These are phyloP conservation scores for Backusella liffmaniae DNA, from an alignment of 192 early-diverging fungal genomes.

Conservation along the genomic window DNA sequence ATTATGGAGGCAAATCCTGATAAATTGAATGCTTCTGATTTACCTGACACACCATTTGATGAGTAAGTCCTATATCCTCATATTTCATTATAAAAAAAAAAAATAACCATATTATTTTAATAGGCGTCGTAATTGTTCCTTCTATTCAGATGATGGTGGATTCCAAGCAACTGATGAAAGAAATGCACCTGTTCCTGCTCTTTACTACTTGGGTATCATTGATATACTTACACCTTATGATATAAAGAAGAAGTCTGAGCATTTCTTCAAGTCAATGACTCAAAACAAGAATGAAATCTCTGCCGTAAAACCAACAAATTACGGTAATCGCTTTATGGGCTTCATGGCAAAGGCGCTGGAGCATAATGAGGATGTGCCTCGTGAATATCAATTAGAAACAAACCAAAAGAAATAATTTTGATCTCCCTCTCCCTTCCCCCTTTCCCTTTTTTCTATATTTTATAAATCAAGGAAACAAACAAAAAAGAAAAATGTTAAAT, in stretches of 20 bases:
- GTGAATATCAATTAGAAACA: slow-evolving; percentile 16
- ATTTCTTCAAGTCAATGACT: slow-evolving; percentile 71
- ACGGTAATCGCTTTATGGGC: slow-evolving; percentile 84
- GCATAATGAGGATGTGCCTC: slow-evolving; percentile 46
- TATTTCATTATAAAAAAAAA: neutral
- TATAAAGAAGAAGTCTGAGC: slow-evolving; percentile 83
- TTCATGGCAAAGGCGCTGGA: slow-evolving; percentile 75
- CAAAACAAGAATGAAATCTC: slow-evolving; percentile 62
- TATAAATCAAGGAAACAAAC: neutral
- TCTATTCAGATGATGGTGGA: slow-evolving; percentile 91
- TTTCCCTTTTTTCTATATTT: neutral
- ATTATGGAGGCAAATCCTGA: slow-evolving; percentile 57
- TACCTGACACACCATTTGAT: slow-evolving; percentile 49
- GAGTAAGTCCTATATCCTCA: slow-evolving; percentile 12
- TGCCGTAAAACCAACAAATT: slow-evolving; percentile 80
- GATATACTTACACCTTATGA: slow-evolving; percentile 97
- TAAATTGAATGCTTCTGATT: slow-evolving; percentile 55
- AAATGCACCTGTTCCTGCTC: slow-evolving; percentile 62
- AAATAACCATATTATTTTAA: neutral
- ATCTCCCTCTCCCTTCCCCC: neutral
- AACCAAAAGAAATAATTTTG: slow-evolving; percentile 16
- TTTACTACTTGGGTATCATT: slow-evolving; percentile 97
- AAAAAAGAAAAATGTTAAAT: neutral
- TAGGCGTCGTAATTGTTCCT: slow-evolving; percentile 73
- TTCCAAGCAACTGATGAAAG: slow-evolving; percentile 74